Evolutionary conservation across 371 early-diverging fungal species (phyloP), one percentile per base, ranked within the genome.

Genomic region (Amoeboaphelidium protococcarum): DNA sequence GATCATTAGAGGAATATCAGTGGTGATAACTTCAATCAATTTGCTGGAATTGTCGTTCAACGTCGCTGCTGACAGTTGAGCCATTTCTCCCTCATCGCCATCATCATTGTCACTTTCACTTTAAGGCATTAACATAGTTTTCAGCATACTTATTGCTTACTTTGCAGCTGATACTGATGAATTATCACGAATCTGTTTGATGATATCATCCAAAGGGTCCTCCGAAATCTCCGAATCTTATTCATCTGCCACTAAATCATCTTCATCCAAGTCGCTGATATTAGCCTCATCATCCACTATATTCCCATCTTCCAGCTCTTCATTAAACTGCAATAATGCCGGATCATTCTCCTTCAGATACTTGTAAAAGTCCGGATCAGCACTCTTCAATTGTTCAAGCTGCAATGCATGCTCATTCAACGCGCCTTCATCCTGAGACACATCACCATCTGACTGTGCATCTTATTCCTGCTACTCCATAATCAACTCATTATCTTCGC

Each of bases 281-380:
- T 62, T 62, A 23, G 66, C 76, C 6, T 4, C 44, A 2, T 68
- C 70, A n/a, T 66, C 64, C 16, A 57, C 58, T 31, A 16, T 10
- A 31, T 16, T 31, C 10, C 10, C 49, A 2, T 54, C 59, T 3
- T 52, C 66, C 10, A 72, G 71, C 26, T 63, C 61, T 27, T 68
- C 62, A 16, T 16, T 70, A 56, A 88, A 85, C 12, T 77, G 68
- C 46, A 91, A 65, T 47, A 87, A 69, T 25, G 58, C 72, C 31
- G 67, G 57, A 57, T 86, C 86, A 55, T 89, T 86, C 54, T 86
- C 70, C 56, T 75, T 56, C 61, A 92, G 62, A 58, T 65, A 90
- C 56, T 88, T 64, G 51, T 23, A 51, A 27, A 48, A 48, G 51
- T 78, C 74, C 3, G 90, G 89, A 55, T 91, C 90, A 51, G 69